Conservation (phyloP, 306 rosid genomes). For the Acacia melanoxylon region DNA sequence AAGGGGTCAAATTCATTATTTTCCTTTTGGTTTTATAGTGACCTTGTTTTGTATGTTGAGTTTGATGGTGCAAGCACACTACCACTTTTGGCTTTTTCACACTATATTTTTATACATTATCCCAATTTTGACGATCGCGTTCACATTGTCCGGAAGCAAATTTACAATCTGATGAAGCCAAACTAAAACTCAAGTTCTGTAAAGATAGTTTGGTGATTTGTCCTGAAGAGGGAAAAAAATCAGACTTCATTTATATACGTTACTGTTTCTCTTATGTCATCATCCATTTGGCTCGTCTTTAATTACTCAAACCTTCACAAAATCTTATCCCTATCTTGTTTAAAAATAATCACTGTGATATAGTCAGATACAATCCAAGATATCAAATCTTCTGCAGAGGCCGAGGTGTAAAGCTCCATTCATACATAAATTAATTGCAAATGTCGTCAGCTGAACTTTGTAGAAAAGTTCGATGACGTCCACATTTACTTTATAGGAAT, state of each 20-base stretch:
- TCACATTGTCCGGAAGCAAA: slow-evolving; percentile 21
- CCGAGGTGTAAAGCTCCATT: background rate
- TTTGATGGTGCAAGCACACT: background rate
- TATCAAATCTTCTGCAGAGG: slow-evolving; percentile 2
- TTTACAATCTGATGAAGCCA: background rate
- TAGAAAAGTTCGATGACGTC: slow-evolving; percentile 18
- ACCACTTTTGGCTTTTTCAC: slow-evolving; percentile 10
- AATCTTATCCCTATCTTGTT: slow-evolving; percentile 28
- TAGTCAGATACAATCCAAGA: background rate
- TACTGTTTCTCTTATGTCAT: slow-evolving; percentile 5
- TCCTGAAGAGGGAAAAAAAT: background rate
- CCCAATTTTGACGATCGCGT: background rate
- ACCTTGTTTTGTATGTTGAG: background rate
- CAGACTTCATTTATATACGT: background rate
- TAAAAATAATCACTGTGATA: background rate
- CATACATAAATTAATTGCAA: background rate
- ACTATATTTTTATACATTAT: background rate
- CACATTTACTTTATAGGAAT: background rate
- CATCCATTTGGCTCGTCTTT: slow-evolving; percentile 28
- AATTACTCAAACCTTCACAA: background rate
- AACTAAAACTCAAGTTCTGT: background rate
- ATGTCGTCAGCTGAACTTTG: background rate
- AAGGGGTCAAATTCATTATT: slow-evolving; percentile 22
- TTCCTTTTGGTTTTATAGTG: slow-evolving; percentile 20
- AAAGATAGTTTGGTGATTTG: background rate